These are phyloP conservation scores for Xylariaceae sp. DNA, from an alignment of 2,329 filamentous ascomycete species.

Conservation along the genomic window DNA sequence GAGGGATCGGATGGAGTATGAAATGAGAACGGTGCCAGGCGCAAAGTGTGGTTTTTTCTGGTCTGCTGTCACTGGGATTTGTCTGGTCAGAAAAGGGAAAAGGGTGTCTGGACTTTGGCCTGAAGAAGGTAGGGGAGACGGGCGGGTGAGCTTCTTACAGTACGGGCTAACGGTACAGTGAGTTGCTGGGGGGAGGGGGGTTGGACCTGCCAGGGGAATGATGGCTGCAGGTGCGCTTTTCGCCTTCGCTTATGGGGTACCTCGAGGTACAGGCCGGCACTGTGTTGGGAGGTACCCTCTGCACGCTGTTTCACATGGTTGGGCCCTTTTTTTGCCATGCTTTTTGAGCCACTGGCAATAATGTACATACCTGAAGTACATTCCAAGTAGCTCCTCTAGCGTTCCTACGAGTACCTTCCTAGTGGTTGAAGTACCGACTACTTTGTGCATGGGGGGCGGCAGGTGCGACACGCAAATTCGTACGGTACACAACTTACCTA, in stretches of 20 bases:
- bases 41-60: slow-evolving; percentile 23
- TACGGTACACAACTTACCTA: too few relatives aligned
- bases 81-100: slow-evolving; percentile 24
- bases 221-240: neutral
- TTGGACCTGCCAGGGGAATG: neutral
- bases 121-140: slow-evolving; percentile 17
- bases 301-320: neutral
- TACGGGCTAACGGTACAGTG: slow-evolving; percentile 3
- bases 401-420: too few relatives aligned
- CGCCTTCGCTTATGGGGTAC: neutral
- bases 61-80: neutral
- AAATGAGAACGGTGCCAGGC: slow-evolving; percentile 23
- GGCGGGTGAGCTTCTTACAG: neutral
- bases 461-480: too few relatives aligned
- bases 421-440: too few relatives aligned
- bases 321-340: neutral
- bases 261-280: neutral
- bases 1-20: slow-evolving; percentile 12
- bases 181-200: slow-evolving; percentile 6
- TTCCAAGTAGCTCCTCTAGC: too few relatives aligned
- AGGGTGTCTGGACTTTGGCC: slow-evolving; percentile 9
- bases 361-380: too few relatives aligned
- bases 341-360: too few relatives aligned
- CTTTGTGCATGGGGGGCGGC: too few relatives aligned
- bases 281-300: neutral